Evolutionary conservation across 441 rosid genomes (phyloP), one percentile per base, ranked within the genome.

Genomic region (Brassica balearica): DNA sequence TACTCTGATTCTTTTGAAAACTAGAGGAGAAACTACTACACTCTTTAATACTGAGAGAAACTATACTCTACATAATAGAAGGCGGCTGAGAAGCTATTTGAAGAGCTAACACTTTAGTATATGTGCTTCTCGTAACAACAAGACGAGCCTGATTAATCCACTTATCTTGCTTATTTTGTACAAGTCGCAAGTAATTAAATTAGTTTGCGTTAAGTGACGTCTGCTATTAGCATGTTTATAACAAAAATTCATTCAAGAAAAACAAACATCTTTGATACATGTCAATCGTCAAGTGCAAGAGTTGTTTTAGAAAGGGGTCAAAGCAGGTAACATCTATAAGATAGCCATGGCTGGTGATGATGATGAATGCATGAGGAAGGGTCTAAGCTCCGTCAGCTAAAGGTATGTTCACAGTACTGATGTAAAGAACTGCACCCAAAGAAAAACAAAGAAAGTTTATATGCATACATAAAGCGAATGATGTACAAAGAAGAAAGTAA

Each of bases 321-420:
- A 73, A 74, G 15, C 75, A 69, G 64, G 59, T 58, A 69, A 46
- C 68, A 69, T 14, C 64, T 56, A 41, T 64, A 56, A 71, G 69
- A 59, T 70, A 64, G 71, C 64, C 82, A 75, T 23, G 41, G 58
- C 9, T 53, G 76, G 10, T 70, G 75, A 36, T 51, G 46, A 48
- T 58, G 27, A 20, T 41, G 56, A 27, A 73, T 41, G 56, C 38
- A 73, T 51, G 46, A 62, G 17, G 66, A 51, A 9, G 17, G 61
- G 34, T 27, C 80, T 89, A 93, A 1, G 93, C 92, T 43, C 95
- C 98, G 43, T 93, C 94, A 0, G 93, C 97, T 29, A 75, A 77
- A 56, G 80, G 14, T 34, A 41, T 46, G 29, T 75, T 82, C 23
- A 96, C 81, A 3, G 97, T 93, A 69, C 94, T 88, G 77, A 93